These are phyloP conservation scores for Solanum virginianum DNA, from an alignment of 257 asterid species.

Conservation along the genomic window DNA sequence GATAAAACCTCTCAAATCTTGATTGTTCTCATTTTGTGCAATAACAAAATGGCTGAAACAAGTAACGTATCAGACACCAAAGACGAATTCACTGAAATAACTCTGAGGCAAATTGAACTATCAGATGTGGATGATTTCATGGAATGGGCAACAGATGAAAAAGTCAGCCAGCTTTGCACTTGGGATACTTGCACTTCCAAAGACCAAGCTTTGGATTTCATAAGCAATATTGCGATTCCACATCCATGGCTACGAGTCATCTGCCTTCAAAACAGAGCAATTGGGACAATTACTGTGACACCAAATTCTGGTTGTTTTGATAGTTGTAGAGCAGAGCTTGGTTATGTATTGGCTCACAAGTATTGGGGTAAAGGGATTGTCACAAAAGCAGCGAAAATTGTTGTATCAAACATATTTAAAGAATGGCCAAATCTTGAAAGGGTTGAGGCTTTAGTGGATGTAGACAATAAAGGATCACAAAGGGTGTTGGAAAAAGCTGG, in stretches of 20 bases:
- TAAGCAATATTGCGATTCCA: constrained; percentile 20
- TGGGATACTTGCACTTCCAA: constrained; percentile 46
- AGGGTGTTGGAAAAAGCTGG: constrained; percentile 43
- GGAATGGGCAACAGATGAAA: constrained; percentile 48
- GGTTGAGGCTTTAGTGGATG: constrained; percentile 37
- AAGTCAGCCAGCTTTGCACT: constrained; percentile 13
- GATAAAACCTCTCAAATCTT: not conserved
- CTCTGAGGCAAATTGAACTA: constrained; percentile 15
- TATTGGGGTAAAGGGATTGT: constrained; percentile 49
- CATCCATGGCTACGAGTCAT: constrained; percentile 29
- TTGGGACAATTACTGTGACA: constrained; percentile 44
- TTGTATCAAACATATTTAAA: constrained; percentile 6
- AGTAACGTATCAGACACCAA: not conserved
- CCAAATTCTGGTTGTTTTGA: constrained; percentile 20
- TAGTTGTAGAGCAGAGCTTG: constrained; percentile 32
- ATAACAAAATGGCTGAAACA: constrained; percentile 3
- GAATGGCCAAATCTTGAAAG: constrained; percentile 32
- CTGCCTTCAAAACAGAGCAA: constrained; percentile 16
- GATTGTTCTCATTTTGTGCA: not conserved
- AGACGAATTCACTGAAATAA: constrained; percentile 8
- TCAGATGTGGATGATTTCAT: constrained; percentile 44
- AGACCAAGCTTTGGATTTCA: constrained; percentile 12
- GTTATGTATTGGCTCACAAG: constrained; percentile 29
- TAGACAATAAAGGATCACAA: constrained; percentile 29
- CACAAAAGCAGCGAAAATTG: constrained; percentile 33